Percentiles rank a stretch among this genome's conserved stretches.
Conservation (phyloP, 805 yeast species). For the Candida koratica region DNA sequence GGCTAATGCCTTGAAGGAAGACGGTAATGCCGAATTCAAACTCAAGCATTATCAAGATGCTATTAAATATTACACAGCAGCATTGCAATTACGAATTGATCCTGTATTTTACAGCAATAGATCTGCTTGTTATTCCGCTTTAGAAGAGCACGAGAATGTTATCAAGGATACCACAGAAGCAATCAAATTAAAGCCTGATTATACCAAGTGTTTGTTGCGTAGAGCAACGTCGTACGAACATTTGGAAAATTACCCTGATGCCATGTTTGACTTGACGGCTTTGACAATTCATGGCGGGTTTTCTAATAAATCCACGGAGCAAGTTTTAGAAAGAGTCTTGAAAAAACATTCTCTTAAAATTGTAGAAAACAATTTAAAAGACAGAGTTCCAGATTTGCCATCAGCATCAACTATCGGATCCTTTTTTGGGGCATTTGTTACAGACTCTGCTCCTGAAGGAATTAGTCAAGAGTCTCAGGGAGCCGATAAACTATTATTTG, state of each 20-base stretch:
- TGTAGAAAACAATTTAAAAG: slow-evolving; percentile 56
- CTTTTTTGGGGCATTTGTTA: slow-evolving; percentile 80
- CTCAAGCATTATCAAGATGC: slow-evolving; percentile 69
- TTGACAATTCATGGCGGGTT: slow-evolving; percentile 82
- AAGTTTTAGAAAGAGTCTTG: slow-evolving; percentile 81
- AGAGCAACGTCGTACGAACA: slow-evolving; percentile 91
- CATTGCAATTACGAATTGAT: slow-evolving; percentile 71
- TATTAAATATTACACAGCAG: slow-evolving; percentile 71
- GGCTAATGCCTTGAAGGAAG: slow-evolving; percentile 79
- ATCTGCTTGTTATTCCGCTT: slow-evolving; percentile 90
- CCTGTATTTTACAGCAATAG: slow-evolving; percentile 92
- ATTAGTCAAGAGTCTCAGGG: slow-evolving; percentile 50
- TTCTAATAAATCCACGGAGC: slow-evolving; percentile 71
- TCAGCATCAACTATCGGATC: slow-evolving; percentile 81
- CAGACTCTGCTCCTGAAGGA: slow-evolving; percentile 49
- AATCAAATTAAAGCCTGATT: slow-evolving; percentile 79
- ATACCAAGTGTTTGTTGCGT: slow-evolving; percentile 86
- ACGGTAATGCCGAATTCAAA: slow-evolving; percentile 81
- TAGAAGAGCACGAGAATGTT: slow-evolving; percentile 76
- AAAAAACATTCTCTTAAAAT: slow-evolving; percentile 72
- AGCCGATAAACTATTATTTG: slow-evolving; percentile 60
- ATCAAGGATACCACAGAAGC: slow-evolving; percentile 86
- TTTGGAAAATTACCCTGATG: slow-evolving; percentile 71
- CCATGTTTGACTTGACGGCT: slow-evolving; percentile 89
- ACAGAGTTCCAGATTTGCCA: slow-evolving; percentile 58